phyloP scores from a whole-genome alignment of 768 basidiomycete species.

The Phallus indusiatus region DNA sequence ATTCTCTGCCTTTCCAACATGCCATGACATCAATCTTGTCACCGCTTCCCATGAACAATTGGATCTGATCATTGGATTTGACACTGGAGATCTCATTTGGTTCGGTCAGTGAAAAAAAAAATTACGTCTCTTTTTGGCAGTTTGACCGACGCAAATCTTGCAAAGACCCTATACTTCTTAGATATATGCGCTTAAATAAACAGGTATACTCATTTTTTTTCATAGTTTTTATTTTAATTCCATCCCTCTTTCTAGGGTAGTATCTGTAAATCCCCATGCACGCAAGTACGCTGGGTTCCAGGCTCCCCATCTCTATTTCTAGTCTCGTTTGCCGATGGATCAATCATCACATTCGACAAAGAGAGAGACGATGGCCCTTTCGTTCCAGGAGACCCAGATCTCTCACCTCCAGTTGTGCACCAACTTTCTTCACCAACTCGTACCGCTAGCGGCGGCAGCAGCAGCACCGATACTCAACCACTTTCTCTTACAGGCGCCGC shows the following conservation, averaged over 20 bases:
- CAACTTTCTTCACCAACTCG: too few species aligned
- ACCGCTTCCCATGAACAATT: conserved; percentile 73
- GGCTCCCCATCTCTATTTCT: conserved; percentile 72
- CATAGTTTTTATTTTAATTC: neutral
- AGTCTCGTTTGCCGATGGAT: conserved; percentile 82
- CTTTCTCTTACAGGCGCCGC: neutral
- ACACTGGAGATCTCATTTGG: conserved; percentile 94
- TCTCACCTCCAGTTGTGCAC: too few species aligned
- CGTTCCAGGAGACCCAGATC: conserved; percentile 45
- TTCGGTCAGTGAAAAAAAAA: conserved; percentile 51
- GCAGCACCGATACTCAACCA: neutral
- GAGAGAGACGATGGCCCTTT: conserved; percentile 83
- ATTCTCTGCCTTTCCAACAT: conserved; percentile 83
- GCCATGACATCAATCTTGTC: conserved; percentile 75
- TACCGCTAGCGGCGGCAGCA: neutral
- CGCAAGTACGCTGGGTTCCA: conserved; percentile 87
- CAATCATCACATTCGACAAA: conserved; percentile 83
- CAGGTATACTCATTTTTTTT: conserved; percentile 35
- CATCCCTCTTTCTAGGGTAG: conserved; percentile 41
- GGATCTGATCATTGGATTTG: conserved; percentile 87
- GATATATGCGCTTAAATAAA: conserved; percentile 84
- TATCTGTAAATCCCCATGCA: conserved; percentile 73
- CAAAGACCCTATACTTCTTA: conserved; percentile 67
- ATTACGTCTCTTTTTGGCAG: conserved; percentile 1
- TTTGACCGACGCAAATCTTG: conserved; percentile 6